Evolutionary conservation across 2,329 filamentous ascomycete genomes (phyloP).

Genomic region (Scedosporium aurantiacum): DNA sequence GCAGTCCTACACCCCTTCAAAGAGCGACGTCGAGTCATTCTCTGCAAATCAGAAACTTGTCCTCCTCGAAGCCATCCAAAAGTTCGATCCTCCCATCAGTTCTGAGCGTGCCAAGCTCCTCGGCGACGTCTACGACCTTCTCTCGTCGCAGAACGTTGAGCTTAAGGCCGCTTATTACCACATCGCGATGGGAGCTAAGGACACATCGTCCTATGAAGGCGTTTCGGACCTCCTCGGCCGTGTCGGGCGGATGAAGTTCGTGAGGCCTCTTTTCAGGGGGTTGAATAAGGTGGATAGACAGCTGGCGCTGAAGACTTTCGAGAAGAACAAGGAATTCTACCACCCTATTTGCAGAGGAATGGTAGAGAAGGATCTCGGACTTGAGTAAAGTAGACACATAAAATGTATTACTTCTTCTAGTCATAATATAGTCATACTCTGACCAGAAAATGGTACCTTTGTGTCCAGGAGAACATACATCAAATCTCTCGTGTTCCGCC

Average conservation of each 20-base stretch:
- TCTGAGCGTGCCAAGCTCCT: slow-evolving; percentile 58
- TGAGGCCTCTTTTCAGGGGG: slow-evolving; percentile 69
- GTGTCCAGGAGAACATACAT: too few species aligned
- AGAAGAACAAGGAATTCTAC: slow-evolving; percentile 83
- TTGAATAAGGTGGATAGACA: slow-evolving; percentile 64
- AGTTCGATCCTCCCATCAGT: slow-evolving; percentile 52
- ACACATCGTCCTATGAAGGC: slow-evolving; percentile 56
- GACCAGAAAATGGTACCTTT: too few species aligned
- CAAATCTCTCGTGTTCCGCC: too few species aligned
- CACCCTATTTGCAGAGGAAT: slow-evolving; percentile 84
- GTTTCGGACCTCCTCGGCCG: slow-evolving; percentile 65
- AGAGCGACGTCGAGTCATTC: slow-evolving; percentile 61
- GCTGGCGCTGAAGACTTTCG: slow-evolving; percentile 71
- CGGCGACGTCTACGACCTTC: slow-evolving; percentile 63
- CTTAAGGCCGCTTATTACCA: slow-evolving; percentile 70
- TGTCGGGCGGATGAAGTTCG: slow-evolving; percentile 96
- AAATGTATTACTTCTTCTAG: too few species aligned
- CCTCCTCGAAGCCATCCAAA: slow-evolving; percentile 72
- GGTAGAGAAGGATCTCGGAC: slow-evolving; percentile 71
- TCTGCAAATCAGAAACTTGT: slow-evolving; percentile 83
- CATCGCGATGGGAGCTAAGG: slow-evolving; percentile 65
- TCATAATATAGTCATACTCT: too few species aligned
- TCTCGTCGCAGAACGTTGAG: slow-evolving; percentile 73
- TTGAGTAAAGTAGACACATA: neutral
- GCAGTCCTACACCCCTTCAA: slow-evolving; percentile 50